Evolutionary conservation across 2,329 filamentous ascomycete genomes (phyloP).

Genomic region (Exophiala mesophila): DNA sequence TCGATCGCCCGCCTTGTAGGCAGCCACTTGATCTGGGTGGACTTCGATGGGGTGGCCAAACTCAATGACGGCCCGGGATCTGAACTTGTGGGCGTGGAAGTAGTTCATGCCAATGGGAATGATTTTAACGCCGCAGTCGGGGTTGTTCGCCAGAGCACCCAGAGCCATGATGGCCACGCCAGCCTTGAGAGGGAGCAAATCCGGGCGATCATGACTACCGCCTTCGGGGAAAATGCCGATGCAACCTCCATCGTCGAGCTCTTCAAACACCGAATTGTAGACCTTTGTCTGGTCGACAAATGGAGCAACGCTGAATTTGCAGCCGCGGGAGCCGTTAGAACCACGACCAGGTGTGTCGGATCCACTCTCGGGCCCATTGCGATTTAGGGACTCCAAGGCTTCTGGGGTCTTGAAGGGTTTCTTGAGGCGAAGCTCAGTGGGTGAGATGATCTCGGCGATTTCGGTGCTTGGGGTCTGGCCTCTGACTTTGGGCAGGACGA

Average conservation of each 20-base stretch:
- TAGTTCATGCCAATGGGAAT: constrained; percentile 99
- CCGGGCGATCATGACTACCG: constrained; percentile 89
- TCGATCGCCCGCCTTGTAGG: constrained; percentile 77
- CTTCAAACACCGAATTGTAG: constrained; percentile 86
- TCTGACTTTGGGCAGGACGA: constrained; percentile 81
- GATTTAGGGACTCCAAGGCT: constrained; percentile 75
- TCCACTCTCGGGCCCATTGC: constrained; percentile 45
- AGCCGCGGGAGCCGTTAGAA: constrained; percentile 66
- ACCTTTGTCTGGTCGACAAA: constrained; percentile 92
- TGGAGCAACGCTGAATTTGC: constrained; percentile 80
- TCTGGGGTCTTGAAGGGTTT: constrained; percentile 76
- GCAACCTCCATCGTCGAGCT: constrained; percentile 75
- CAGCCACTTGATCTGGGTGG: constrained; percentile 71
- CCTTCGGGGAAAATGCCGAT: constrained; percentile 97
- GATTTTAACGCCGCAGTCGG: constrained; percentile 84
- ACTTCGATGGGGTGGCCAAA: constrained; percentile 89
- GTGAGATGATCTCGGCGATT: constrained; percentile 72
- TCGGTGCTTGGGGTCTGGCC: constrained; percentile 76
- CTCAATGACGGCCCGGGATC: constrained; percentile 89
- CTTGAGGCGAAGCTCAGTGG: constrained; percentile 79
- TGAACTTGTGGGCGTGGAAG: constrained; percentile 98
- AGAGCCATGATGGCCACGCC: constrained; percentile 98
- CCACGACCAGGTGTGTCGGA: background rate
- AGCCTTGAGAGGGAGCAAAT: constrained; percentile 87
- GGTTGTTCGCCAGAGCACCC: constrained; percentile 77